Percentiles rank a stretch among this genome's conserved stretches.
phyloP scores from a whole-genome alignment of 139 green algal species.

The Closterium sp. region DNA sequence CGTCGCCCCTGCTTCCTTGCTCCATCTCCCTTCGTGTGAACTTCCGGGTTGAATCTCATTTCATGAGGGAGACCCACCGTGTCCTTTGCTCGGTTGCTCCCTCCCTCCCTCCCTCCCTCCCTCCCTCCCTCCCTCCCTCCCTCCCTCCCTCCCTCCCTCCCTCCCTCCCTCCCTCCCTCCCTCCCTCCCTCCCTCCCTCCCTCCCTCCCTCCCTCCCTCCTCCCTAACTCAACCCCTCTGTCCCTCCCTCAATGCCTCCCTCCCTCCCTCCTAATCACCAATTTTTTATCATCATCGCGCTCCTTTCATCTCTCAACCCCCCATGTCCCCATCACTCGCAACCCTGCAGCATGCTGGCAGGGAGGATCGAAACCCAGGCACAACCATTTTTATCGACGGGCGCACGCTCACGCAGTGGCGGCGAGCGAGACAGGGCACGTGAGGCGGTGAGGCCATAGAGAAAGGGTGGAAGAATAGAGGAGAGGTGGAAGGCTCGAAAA shows the following conservation, averaged over 20 bases:
- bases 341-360: not conserved
- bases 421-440: not conserved
- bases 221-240: too few relatives aligned
- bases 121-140: too few relatives aligned
- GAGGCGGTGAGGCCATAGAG: too few relatives aligned
- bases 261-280: not conserved
- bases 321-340: not conserved
- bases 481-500: not conserved
- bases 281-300: not conserved
- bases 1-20: not conserved
- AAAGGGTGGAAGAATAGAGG: not conserved
- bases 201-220: not conserved
- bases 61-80: too few relatives aligned
- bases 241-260: too few relatives aligned
- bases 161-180: too few relatives aligned
- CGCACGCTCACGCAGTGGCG: not conserved
- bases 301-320: not conserved
- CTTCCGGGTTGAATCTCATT: too few relatives aligned
- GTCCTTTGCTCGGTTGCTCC: too few relatives aligned
- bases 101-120: not conserved
- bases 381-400: not conserved
- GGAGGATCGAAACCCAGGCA: not conserved
- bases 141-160: too few relatives aligned
- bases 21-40: not conserved
- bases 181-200: not conserved